A percentile compares a stretch with the other conserved stretches of the same genome.
phyloP scores from a whole-genome alignment of 139 green algal species.

The Chlamydomonas schloesseri region DNA sequence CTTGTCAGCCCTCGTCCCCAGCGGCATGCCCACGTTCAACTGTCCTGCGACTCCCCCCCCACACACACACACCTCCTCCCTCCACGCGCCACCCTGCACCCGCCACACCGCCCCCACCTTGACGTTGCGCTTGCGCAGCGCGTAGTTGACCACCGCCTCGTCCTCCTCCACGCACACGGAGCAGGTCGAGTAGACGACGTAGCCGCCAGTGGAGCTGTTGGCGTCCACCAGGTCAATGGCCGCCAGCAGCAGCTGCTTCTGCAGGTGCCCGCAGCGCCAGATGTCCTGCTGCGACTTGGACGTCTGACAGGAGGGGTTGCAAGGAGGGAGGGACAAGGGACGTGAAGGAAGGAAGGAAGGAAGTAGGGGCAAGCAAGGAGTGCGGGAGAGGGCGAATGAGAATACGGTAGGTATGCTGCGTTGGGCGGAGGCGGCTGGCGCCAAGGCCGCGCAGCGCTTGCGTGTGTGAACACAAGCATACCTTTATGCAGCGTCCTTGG shows the following conservation, averaged over 20 bases:
- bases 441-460: too few relatives aligned
- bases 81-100: too few relatives aligned
- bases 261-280: conserved; percentile 90
- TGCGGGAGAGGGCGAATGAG: too few relatives aligned
- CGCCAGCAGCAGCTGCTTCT: conserved; percentile 98
- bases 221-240: conserved; percentile 94
- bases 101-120: conserved; percentile 67
- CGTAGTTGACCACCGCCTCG: conserved; percentile 98
- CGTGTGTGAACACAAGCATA: too few relatives aligned
- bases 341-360: not conserved
- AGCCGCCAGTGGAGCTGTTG: conserved; percentile 75
- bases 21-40: too few relatives aligned
- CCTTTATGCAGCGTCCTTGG: too few relatives aligned
- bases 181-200: conserved; percentile 98
- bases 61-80: not conserved
- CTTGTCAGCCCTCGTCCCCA: too few relatives aligned
- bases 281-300: conserved; percentile 82
- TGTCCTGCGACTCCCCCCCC: not conserved
- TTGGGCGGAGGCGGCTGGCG: too few relatives aligned
- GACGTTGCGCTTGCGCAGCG: conserved; percentile 95
- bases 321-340: not conserved
- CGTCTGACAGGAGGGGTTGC: conserved; percentile 31
- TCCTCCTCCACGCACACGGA: conserved; percentile 99
- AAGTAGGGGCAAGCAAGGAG: not conserved
- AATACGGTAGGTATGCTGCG: too few relatives aligned